A percentile compares a stretch with the other conserved stretches of the same genome.
Evolutionary conservation across 2,329 filamentous ascomycete genomes (phyloP).

Genomic region (Balansia obtecta): DNA sequence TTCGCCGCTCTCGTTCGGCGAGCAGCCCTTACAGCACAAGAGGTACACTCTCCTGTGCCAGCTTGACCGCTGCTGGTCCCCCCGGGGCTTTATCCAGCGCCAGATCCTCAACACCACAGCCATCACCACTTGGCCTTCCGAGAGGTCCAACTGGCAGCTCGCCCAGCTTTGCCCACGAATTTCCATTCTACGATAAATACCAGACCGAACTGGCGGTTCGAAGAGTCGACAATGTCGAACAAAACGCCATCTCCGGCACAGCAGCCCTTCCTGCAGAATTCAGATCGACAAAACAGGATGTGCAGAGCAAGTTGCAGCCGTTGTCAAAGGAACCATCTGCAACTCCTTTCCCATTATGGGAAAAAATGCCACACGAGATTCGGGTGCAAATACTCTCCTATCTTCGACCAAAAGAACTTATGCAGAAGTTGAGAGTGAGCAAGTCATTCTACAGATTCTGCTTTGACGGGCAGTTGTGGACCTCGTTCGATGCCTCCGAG

Average conservation of each 20-base stretch:
- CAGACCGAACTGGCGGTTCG: constrained; percentile 39
- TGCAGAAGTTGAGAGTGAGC: constrained; percentile 65
- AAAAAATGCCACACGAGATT: constrained; percentile 68
- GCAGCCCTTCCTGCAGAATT: constrained; percentile 53
- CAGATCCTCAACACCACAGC: constrained; percentile 21
- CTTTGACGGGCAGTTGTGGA: constrained; percentile 93
- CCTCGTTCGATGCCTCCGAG: constrained; percentile 66
- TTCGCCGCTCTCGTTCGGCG: constrained; percentile 52
- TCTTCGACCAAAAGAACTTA: constrained; percentile 67
- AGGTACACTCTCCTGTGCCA: constrained; percentile 42
- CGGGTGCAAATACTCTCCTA: constrained; percentile 66
- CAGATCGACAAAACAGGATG: constrained; percentile 27
- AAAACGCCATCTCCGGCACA: constrained; percentile 29
- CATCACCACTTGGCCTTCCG: constrained; percentile 27
- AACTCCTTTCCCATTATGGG: constrained; percentile 57
- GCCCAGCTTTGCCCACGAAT: constrained; percentile 27
- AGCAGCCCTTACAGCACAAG: constrained; percentile 52
- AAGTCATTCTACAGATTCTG: constrained; percentile 71
- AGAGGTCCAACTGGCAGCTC: constrained; percentile 26
- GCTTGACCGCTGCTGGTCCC: constrained; percentile 30
- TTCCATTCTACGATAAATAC: constrained; percentile 26
- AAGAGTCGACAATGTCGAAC: constrained; percentile 39
- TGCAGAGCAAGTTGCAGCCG: constrained; percentile 10
- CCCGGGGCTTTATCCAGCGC: constrained; percentile 16
- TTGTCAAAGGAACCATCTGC: constrained; percentile 15